phyloP scores from a whole-genome alignment of 2,329 filamentous ascomycete genomes.

The Penicillium sp. region DNA sequence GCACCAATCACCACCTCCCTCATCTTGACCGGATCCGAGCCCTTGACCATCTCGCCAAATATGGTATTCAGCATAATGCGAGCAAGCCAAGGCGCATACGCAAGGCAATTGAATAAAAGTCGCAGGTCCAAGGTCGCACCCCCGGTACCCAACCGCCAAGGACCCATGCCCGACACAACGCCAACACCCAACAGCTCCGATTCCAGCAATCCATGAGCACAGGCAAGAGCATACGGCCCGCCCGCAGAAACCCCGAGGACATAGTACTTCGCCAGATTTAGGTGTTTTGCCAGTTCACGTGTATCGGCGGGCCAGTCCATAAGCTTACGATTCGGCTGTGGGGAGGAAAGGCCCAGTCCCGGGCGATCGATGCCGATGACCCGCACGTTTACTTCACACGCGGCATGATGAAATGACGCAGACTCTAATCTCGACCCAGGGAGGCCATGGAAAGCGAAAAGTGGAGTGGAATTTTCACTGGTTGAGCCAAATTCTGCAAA shows the following conservation, averaged over 20 bases:
- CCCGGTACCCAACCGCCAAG: constrained; percentile 3
- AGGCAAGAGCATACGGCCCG: constrained; percentile 2
- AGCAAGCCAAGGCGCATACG: constrained; percentile 5
- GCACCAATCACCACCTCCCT: not conserved
- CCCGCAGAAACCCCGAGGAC: constrained; percentile 2
- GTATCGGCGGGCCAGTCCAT: constrained; percentile 6
- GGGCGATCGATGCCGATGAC: constrained; percentile 13
- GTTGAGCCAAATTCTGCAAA: constrained; percentile 3
- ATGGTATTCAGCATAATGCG: not conserved
- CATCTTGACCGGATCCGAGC: constrained; percentile 1
- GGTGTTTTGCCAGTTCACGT: constrained; percentile 4
- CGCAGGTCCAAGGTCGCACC: not conserved
- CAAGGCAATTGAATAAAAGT: not conserved
- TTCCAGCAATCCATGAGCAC: not conserved
- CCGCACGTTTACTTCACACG: constrained; percentile 9
- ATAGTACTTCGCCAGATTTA: constrained; percentile 1
- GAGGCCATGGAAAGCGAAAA: constrained; percentile 1
- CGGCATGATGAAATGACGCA: not conserved
- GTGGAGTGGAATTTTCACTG: not conserved
- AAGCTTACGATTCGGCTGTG: constrained; percentile 9
- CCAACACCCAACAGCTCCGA: constrained; percentile 2
- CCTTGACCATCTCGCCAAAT: not conserved
- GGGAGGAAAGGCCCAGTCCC: constrained; percentile 8
- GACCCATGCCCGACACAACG: not conserved
- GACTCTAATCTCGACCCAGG: constrained; percentile 4